Conservation (phyloP, 2,329 filamentous ascomycete genomes). For the Leptodontidium sp. region DNA sequence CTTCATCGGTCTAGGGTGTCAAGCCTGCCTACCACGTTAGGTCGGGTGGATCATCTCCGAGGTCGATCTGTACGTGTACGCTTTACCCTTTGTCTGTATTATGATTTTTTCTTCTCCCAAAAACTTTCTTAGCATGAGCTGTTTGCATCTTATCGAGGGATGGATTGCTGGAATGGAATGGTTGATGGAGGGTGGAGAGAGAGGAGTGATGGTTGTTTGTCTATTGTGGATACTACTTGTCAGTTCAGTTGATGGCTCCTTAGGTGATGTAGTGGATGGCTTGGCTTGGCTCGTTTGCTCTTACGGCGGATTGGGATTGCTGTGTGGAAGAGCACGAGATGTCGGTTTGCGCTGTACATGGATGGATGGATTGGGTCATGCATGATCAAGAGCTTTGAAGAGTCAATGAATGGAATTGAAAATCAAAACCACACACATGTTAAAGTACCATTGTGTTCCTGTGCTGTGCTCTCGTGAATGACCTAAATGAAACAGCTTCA, state of each 20-base stretch:
- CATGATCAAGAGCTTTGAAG: background rate
- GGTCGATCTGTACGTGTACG: constrained; percentile 11
- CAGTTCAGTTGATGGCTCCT: background rate
- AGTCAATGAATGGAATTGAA: background rate
- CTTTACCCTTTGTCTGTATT: constrained; percentile 12
- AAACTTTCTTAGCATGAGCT: background rate
- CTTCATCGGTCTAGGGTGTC: background rate
- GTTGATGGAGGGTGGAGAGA: background rate
- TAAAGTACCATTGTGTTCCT: background rate
- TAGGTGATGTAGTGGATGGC: background rate
- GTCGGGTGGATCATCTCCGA: background rate
- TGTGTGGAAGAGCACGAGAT: background rate
- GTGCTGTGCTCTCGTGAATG: too few relatives aligned
- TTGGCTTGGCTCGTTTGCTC: background rate
- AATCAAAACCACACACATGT: background rate
- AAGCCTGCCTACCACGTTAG: background rate
- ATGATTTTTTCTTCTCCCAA: background rate
- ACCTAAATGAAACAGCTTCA: too few relatives aligned
- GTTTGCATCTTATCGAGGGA: background rate
- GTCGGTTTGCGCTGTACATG: background rate
- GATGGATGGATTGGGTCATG: background rate
- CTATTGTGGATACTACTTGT: background rate
- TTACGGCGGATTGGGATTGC: background rate
- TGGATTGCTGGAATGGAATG: background rate
- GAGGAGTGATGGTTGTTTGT: background rate